These are phyloP conservation scores for Penicillium sp. DNA, from an alignment of 2,329 filamentous ascomycete genomes.

Conservation along the genomic window DNA sequence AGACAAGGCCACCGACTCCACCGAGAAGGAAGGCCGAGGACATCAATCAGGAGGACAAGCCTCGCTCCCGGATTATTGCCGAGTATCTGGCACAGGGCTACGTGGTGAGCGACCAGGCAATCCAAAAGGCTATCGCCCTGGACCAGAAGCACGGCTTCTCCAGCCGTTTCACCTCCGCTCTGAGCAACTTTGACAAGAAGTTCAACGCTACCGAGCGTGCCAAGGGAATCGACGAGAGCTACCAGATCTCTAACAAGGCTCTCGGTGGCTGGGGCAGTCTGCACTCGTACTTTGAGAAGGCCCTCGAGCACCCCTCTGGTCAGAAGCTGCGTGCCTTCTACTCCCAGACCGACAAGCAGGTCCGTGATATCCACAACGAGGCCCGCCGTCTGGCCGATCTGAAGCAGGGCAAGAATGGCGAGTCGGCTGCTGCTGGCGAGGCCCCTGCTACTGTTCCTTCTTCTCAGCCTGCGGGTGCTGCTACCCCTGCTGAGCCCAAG, in stretches of 20 bases:
- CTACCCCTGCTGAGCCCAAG: slow-evolving; percentile 28
- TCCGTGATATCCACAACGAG: slow-evolving; percentile 89
- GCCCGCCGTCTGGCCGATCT: slow-evolving; percentile 81
- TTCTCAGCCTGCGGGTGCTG: slow-evolving; percentile 21
- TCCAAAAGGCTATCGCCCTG: slow-evolving; percentile 77
- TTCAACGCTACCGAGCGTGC: slow-evolving; percentile 85
- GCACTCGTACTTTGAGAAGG: slow-evolving; percentile 91
- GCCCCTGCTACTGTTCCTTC: slow-evolving; percentile 19
- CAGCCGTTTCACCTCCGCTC: slow-evolving; percentile 68
- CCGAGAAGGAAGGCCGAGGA: slow-evolving; percentile 55
- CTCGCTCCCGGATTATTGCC: slow-evolving; percentile 83
- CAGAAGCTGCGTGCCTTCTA: slow-evolving; percentile 87
- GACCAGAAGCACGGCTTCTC: slow-evolving; percentile 87
- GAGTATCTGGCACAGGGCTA: slow-evolving; percentile 98
- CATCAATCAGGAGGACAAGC: slow-evolving; percentile 94
- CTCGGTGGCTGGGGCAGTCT: slow-evolving; percentile 63
- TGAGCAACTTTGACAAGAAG: slow-evolving; percentile 74
- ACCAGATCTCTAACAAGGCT: slow-evolving; percentile 72
- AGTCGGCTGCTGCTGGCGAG: slow-evolving; percentile 17
- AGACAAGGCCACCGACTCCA: slow-evolving; percentile 54
- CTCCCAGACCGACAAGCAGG: slow-evolving; percentile 75
- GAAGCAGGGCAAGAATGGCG: slow-evolving; percentile 57
- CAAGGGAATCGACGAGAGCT: slow-evolving; percentile 74
- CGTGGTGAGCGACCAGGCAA: slow-evolving; percentile 67
- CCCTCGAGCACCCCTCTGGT: slow-evolving; percentile 77